Conservation (phyloP, 352 stramenopile species). For the Phytophthora hibernalis region DNA sequence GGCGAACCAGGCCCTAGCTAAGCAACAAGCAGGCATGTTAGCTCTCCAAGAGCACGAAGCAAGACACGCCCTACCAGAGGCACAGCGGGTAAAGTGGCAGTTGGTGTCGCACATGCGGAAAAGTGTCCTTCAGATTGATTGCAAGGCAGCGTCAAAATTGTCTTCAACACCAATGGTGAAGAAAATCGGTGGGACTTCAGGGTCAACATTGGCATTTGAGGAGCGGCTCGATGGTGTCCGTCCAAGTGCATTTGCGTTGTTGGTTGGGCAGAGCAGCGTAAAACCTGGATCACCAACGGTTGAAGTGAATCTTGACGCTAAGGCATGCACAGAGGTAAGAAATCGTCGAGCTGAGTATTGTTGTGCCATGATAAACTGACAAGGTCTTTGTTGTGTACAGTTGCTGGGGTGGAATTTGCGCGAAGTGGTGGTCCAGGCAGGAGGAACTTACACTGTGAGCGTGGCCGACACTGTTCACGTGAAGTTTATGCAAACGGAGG, state of each 20-base stretch:
- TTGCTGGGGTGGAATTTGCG: constrained; percentile 67
- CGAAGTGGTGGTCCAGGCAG: constrained; percentile 57
- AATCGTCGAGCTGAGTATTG: not conserved
- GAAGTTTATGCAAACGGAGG: constrained; percentile 57
- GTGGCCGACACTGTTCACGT: constrained; percentile 51
- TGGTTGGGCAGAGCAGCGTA: constrained; percentile 58
- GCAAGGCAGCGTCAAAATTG: constrained; percentile 44
- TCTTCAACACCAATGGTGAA: constrained; percentile 19
- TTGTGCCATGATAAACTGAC: constrained; percentile 9
- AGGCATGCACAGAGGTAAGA: constrained; percentile 59
- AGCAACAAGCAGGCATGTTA: constrained; percentile 71
- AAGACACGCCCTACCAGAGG: constrained; percentile 67
- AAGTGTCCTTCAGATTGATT: constrained; percentile 66
- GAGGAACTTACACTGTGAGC: constrained; percentile 52
- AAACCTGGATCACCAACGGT: constrained; percentile 37
- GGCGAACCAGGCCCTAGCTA: constrained; percentile 66
- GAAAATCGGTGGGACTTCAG: constrained; percentile 9
- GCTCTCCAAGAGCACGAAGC: constrained; percentile 70
- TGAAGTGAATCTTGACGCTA: constrained; percentile 54
- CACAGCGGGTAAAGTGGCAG: constrained; percentile 69
- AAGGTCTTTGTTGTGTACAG: constrained; percentile 21
- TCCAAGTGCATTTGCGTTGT: constrained; percentile 61
- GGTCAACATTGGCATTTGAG: constrained; percentile 47
- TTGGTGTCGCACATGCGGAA: constrained; percentile 68
- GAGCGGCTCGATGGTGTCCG: constrained; percentile 72